Evolutionary conservation across 345 rosid species (phyloP), one percentile per base, ranked within the genome.

Genomic region (Moricandia moricandioides): DNA sequence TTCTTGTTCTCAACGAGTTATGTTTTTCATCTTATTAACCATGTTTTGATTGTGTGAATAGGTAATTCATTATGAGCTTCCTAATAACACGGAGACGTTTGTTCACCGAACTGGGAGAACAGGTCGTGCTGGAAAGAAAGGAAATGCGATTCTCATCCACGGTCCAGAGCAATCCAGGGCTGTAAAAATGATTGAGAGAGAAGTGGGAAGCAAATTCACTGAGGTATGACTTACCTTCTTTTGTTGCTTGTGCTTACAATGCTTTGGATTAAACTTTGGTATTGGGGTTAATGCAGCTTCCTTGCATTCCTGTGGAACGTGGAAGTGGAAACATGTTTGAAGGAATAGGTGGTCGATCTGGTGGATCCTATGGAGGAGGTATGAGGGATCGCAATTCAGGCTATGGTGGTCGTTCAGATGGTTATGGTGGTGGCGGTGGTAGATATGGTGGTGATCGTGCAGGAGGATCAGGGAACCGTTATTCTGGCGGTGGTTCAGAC

Each of bases 41-140:
- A 3, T 63, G 11, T 57, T 64, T 18, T 67, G 54, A 10, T 72
- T 8, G 31, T 67, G 57, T 69, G 61, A 29, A 47, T 39, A 96
- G 99, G 72, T 96, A 5, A 80, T 96, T 80, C 99, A 96, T 86
- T 96, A 88, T 67, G 98, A 91, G 84, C 87, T 92, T 78, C 98
- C 99, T 37, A 96, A 88, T 81, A 54, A 72, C 27, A 84, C 97
- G 3, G 99, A 96, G 86, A 91, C 91, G 43, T 96, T 96, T 80
- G 98, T 96, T 82, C 99, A 96, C 85, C 97, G 99, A 35, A 89
- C 99, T 65, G 99, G 99, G 62, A 87, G 99, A 81, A 96, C 99
- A 71, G 99, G 99, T 31, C 98, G 99, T 79, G 99, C 99, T 78
- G 99, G 99, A 62, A 96, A 93, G 91, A 96, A 89, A 80, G 99